Base-by-base conservation (phyloP, 108 stramenopile species). In the Fistulifera pelliculosa region DNA sequence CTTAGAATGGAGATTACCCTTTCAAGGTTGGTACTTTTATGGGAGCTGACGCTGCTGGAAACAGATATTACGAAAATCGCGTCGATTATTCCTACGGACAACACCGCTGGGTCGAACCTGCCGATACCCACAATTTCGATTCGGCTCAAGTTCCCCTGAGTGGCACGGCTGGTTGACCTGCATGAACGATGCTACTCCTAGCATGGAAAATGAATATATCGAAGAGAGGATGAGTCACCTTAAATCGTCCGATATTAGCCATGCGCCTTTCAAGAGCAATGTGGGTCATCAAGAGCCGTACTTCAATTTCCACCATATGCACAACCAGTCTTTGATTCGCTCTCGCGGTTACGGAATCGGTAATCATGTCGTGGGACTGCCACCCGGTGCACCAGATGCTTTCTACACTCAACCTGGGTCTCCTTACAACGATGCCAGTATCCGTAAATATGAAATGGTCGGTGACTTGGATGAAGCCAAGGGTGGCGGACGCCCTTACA, bases 31-130 rank as follows among this genome's bases (percentile, higher is more conserved):
- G 96, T 51, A 87, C 88, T n/a, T 89, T 85, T 68, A 94, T 89
- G 79, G 96, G 96, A 48, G 70, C 65, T 41, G 96, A 97, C 61
- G 67, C 76, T 53, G 79, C 63, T 27, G 96, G 96, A 13, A 97
- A 97, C 75, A 91, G 88, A 47, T 97, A 97, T 64, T 97, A 89
- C 63, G 96, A 97, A 74, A 97, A 97, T 66, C 75, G 77, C 16
- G 77, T 84, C 39, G 93, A 95, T 41, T 95, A 95, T 64, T 83
- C 91, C 44, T 87, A 81, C 52, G 96, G 95, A 1, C 93, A 94
- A 58, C 95, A 96, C 71, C 81, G 95, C 49, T 96, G 95, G 95
- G 93, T 96, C 13, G 95, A 96, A 61, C 93, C 92, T n/a, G 74
- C 56, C 14, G 70, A 71, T 52, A 54, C 59, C 48, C 88, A 96